A percentile compares a stretch with the other conserved stretches of the same genome.
Evolutionary conservation across 2,329 filamentous ascomycete genomes (phyloP).

Genomic region (Cryoendolithus antarcticus): DNA sequence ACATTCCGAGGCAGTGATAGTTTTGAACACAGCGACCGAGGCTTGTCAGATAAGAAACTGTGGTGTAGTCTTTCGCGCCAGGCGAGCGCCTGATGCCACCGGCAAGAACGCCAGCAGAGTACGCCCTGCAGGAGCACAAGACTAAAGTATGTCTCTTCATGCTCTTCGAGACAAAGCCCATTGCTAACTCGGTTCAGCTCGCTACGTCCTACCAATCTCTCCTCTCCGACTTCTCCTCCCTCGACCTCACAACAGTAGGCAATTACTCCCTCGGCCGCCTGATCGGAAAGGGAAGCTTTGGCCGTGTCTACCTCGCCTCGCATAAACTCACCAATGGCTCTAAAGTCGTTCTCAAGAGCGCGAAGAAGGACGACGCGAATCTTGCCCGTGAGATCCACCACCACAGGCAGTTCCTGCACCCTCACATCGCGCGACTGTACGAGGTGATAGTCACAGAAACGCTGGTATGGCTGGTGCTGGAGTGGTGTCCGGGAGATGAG

Average conservation of each 20-base stretch:
- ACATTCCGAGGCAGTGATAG: no score
- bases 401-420: constrained; percentile 93
- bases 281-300: constrained; percentile 96
- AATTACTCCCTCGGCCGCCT: constrained; percentile 87
- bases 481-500: constrained; percentile 94
- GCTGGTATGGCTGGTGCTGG: constrained; percentile 89
- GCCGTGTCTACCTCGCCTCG: constrained; percentile 89
- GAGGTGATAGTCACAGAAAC: constrained; percentile 95
- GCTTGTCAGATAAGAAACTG: no score
- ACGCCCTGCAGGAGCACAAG: constrained; percentile 23
- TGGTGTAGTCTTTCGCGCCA: not conserved
- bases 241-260: constrained; percentile 81
- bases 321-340: constrained; percentile 98
- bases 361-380: constrained; percentile 90
- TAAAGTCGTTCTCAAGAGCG: constrained; percentile 97
- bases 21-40: no score
- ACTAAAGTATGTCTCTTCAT: constrained; percentile 18
- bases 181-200: constrained; percentile 48
- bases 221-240: constrained; percentile 88
- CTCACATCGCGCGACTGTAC: constrained; percentile 91
- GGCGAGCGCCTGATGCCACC: constrained; percentile 19
- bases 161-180: not conserved
- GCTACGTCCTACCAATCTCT: constrained; percentile 93
- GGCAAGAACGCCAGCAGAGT: constrained; percentile 22
- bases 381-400: constrained; percentile 96